These are phyloP conservation scores for Rauvolfia tetraphylla DNA, from an alignment of 257 asterid genomes.

Conservation along the genomic window DNA sequence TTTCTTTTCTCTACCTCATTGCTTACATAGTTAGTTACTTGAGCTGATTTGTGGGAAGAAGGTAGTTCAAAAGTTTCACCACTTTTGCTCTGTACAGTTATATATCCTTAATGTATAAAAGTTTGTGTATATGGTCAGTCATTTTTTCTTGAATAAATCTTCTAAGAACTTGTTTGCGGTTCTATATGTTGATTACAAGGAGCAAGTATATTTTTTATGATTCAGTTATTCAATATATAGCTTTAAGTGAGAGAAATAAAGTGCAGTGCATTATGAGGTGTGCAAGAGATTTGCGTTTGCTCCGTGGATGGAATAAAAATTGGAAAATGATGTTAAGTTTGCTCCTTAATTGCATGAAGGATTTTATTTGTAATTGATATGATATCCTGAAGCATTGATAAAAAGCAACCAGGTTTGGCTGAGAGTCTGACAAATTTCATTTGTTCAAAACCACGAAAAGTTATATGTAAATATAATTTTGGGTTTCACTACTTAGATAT, in stretches of 20 bases:
- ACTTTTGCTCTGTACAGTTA: conserved; percentile 56
- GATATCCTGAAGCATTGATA: not conserved
- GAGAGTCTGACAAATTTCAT: not conserved
- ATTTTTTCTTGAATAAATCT: conserved; percentile 4
- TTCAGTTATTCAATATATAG: conserved; percentile 3
- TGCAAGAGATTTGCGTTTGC: conserved; percentile 9
- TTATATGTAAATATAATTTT: not conserved
- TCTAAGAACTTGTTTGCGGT: not conserved
- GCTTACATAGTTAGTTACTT: conserved; percentile 36
- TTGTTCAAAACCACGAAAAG: not conserved
- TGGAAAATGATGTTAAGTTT: conserved; percentile 5
- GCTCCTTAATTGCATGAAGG: not conserved
- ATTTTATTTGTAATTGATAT: not conserved
- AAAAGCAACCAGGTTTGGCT: not conserved
- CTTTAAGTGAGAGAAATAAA: not conserved
- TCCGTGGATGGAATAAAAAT: not conserved
- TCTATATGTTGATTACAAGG: not conserved
- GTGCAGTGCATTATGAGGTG: not conserved
- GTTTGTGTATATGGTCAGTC: conserved; percentile 9
- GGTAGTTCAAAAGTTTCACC: conserved; percentile 39
- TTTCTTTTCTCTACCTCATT: conserved; percentile 25
- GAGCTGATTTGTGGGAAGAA: conserved; percentile 46
- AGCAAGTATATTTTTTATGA: not conserved
- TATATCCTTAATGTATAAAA: conserved; percentile 8
- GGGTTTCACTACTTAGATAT: not conserved